Percentiles rank a stretch among this genome's conserved stretches.
Conservation (phyloP, 345 rosid genomes). For the Lumnitzera racemosa region DNA sequence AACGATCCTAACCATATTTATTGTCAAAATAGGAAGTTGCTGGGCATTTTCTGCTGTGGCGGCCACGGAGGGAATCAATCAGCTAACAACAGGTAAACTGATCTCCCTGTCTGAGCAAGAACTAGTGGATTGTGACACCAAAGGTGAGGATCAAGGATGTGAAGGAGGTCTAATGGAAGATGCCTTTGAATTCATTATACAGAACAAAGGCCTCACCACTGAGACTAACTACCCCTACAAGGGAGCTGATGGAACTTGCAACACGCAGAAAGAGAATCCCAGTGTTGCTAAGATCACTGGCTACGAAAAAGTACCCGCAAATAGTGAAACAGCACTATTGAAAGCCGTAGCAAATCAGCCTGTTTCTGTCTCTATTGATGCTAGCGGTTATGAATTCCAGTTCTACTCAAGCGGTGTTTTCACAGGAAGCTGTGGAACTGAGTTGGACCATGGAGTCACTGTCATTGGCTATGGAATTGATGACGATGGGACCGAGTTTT, state of each 20-base stretch:
- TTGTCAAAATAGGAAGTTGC: slow-evolving; percentile 13
- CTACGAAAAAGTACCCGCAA: slow-evolving; percentile 1
- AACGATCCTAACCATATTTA: not conserved
- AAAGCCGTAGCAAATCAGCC: slow-evolving; percentile 14
- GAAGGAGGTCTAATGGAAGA: slow-evolving; percentile 8
- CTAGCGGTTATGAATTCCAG: slow-evolving; percentile 23
- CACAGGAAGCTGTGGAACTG: slow-evolving; percentile 7
- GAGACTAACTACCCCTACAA: slow-evolving; percentile 7
- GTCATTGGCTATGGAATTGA: slow-evolving; percentile 11
- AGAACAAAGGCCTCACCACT: slow-evolving; percentile 6
- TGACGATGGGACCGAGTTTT: slow-evolving; percentile 7
- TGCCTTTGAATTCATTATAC: slow-evolving; percentile 5
- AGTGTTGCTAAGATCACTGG: not conserved
- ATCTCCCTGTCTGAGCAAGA: slow-evolving; percentile 10
- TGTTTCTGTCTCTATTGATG: slow-evolving; percentile 30
- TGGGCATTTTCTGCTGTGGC: slow-evolving; percentile 20
- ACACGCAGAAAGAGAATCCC: not conserved
- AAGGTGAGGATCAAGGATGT: not conserved
- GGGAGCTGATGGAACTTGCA: slow-evolving; percentile 6
- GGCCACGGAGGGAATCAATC: slow-evolving; percentile 12
- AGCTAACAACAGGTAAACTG: slow-evolving; percentile 6
- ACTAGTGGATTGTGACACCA: slow-evolving; percentile 4
- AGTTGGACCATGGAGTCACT: slow-evolving; percentile 12
- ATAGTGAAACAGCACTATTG: not conserved
- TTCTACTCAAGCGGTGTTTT: slow-evolving; percentile 4